Evolutionary conservation across 129 eudicot genomes (phyloP), one percentile per base, ranked within the genome.

Genomic region (Kitagawia praeruptora): DNA sequence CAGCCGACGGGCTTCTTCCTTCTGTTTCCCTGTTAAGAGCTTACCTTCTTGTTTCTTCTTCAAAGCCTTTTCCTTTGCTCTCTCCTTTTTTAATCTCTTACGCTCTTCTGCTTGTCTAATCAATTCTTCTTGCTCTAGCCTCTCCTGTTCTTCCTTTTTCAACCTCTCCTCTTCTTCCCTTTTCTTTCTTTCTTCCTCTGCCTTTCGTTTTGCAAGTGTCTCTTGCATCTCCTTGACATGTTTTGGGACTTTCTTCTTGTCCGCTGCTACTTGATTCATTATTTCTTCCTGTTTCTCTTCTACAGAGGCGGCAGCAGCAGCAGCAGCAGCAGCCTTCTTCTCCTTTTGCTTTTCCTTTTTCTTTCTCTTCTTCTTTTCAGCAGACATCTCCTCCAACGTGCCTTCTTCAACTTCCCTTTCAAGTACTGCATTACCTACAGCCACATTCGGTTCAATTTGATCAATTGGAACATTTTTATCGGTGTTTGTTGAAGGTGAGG

Each of bases 171-270:
- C 98, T 84, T 94, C 97, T 89, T 89, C 97, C 83, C 89, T 89
- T 75, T 87, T 83, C 82, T 77, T 84, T 77, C 80, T 88, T 78
- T 94, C 97, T 54, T 86, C 93, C 4, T 85, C 87, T 72, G 89
- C 98, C 75, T 84, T 86, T 9, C 76, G 75, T 75, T 77, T 94
- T 25, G 96, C 93, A 74, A 94, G 92, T 82, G 77, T 86, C 89
- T 94, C 97, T 74, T 94, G 98, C 97, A 91, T 88, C 80, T 89
- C 97, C 83, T 91, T 88, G 3, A 94, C 92, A 83, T 91, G 96
- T 81, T 89, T 93, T 8, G 98, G 87, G 34, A 91, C 87, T 85
- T 93, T 93, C 77, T 93, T 91, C 82, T 93, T 91, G 79, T 86
- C 96, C 6, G 88, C 40, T 18, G 58, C 8, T 81, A 80, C 85